Base-by-base conservation (phyloP, 176 grass and related monocot species). In the Triticum timopheevii region DNA sequence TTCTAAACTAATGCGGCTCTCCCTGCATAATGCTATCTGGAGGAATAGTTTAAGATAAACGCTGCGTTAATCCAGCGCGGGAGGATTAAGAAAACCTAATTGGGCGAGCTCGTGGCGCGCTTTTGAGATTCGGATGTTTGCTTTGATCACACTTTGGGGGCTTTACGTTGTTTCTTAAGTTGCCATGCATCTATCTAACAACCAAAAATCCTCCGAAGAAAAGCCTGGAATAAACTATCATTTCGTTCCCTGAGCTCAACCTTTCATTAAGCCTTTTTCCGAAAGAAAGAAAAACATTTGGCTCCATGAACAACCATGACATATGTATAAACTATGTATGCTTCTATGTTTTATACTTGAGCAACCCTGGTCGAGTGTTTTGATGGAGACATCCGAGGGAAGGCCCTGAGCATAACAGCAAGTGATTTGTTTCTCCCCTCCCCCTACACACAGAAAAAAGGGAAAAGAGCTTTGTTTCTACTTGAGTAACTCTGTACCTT, bases 51-150 rank as follows among this genome's bases (percentile, higher is more conserved):
- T 77, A 50, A 52, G 75, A 87, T 84, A 81, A 75, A 84, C 69
- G 56, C 61, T 10, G 11, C 5, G 23, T 28, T 70, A 91, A 84
- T 91, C 85, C 76, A 69, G 62, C 22, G 6, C 5, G 36, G 40
- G 76, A 13, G 2, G 58, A 80, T 87, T 69, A 81, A 86, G 8
- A 56, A 88, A 84, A 74, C 23, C 30, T 61, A 2, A 0, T 0
- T 20, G 34, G 12, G 50, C 76, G 69, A 91, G 10, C 89, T 69
- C 69, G 77, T 56, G 90, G 49, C 69, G 1, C 16, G 9, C 78
- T 8, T 88, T 77, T 0, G 81, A 42, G 86, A 76, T 81, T 54
- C 52, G 62, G 71, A 42, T 82, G 82, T 68, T 81, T 76, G 82
- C 69, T 54, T 12, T 56, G 39, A 85, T 85, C 82, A 65, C 82